Conservation (phyloP, 1,139 yeast species). For the Candida smagusa region DNA sequence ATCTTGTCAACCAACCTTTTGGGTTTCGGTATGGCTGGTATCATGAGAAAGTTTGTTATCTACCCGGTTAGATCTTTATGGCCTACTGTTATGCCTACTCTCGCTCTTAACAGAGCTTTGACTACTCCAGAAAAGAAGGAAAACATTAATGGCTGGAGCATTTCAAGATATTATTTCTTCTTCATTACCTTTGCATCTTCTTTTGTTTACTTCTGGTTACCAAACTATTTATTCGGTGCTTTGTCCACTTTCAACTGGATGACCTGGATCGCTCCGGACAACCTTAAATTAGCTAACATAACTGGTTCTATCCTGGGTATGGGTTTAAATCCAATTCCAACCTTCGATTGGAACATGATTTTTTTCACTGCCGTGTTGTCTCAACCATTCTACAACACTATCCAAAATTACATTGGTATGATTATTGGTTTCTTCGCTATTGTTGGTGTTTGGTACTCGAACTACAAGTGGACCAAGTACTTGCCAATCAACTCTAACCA, state of each 20-base stretch:
- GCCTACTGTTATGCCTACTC: conserved; percentile 15
- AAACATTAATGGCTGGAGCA: conserved; percentile 16
- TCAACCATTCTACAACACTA: conserved; percentile 11
- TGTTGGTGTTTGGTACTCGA: conserved; percentile 12
- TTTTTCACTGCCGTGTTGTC: conserved; percentile 7
- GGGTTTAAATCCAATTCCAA: conserved; percentile 16
- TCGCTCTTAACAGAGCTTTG: conserved; percentile 17
- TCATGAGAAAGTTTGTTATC: conserved; percentile 14
- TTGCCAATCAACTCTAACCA: conserved; percentile 13
- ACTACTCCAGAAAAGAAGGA: conserved; percentile 13
- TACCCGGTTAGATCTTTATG: conserved; percentile 13
- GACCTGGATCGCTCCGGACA: conserved; percentile 17
- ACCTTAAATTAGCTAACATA: conserved; percentile 13
- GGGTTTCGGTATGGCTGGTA: conserved; percentile 21
- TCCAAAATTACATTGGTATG: conserved; percentile 11
- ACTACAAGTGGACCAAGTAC: conserved; percentile 13
- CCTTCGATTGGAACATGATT: conserved; percentile 16
- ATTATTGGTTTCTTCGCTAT: conserved; percentile 11
- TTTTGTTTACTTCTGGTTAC: conserved; percentile 16
- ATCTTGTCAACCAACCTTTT: conserved; percentile 14
- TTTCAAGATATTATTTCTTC: conserved; percentile 13
- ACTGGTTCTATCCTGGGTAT: conserved; percentile 14
- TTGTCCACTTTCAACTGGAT: conserved; percentile 16
- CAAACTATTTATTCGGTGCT: conserved; percentile 14
- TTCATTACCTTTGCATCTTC: conserved; percentile 9